These are phyloP conservation scores for Pythium chondricola DNA, from an alignment of 352 stramenopile genomes.

Conservation along the genomic window DNA sequence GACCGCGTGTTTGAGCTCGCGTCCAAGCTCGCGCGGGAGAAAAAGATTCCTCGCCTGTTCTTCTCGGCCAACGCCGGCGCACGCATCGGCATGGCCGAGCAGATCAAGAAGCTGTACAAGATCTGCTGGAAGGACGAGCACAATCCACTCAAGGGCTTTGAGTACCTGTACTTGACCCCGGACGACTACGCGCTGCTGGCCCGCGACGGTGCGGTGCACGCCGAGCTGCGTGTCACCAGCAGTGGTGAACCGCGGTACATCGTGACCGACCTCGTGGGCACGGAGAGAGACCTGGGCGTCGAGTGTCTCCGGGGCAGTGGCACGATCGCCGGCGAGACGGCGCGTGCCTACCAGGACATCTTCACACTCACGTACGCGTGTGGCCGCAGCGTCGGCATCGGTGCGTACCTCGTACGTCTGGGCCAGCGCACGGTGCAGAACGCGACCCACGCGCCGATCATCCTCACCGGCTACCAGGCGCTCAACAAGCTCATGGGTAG, in stretches of 20 bases:
- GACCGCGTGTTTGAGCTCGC: constrained; percentile 98
- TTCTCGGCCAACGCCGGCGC: constrained; percentile 99
- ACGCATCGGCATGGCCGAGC: constrained; percentile 97
- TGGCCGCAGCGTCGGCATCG: constrained; percentile 98
- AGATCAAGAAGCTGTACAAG: constrained; percentile 97
- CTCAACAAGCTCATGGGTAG: constrained; percentile 99
- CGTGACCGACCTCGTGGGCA: constrained; percentile 97
- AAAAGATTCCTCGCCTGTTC: constrained; percentile 95
- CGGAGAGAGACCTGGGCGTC: constrained; percentile 97
- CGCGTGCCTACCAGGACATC: constrained; percentile 97
- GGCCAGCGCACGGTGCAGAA: constrained; percentile 99
- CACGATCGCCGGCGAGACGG: constrained; percentile 98
- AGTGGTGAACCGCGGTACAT: constrained; percentile 88
- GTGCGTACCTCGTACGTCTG: constrained; percentile 98
- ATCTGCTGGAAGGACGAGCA: constrained; percentile 96
- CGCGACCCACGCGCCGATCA: constrained; percentile 95
- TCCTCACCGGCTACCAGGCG: constrained; percentile 99
- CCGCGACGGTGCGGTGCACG: constrained; percentile 87
- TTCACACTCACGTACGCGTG: constrained; percentile 99
- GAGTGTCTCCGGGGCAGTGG: constrained; percentile 99
- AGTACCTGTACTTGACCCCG: constrained; percentile 97
- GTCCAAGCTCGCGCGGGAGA: constrained; percentile 91
- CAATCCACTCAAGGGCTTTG: constrained; percentile 97
- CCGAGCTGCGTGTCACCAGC: constrained; percentile 54
- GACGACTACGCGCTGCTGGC: constrained; percentile 93